Base-by-base conservation (phyloP, 2,329 filamentous ascomycete species). In the Monilinia fructigena region DNA sequence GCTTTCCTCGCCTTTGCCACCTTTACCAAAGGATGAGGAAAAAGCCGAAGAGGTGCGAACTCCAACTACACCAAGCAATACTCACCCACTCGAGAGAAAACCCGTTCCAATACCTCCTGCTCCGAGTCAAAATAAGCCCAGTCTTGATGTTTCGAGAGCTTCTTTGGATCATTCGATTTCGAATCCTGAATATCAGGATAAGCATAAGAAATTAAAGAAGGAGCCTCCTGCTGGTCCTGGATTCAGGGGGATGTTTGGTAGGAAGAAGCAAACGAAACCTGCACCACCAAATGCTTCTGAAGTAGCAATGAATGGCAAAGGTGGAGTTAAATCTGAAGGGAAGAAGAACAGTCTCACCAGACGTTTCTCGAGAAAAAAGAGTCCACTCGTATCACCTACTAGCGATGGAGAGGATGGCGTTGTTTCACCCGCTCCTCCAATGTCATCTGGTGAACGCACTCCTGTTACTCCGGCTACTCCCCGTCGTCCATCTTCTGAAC, bases 161-260 rank as follows among this genome's bases (percentile, higher is more conserved):
- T 74, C 74, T 18, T 65, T 67, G 16, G 73, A 74, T 26, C 63
- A 70, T 31, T 31, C 28, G 12, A 28, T 7, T 7, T 75, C 70
- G 28, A 84, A 80, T 70, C 80, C 80, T 1, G 81, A 85, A 20
- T 77, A 75, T 70, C 81, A 81, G 75, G 54, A 65, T 23, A 82
- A 78, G 68, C 74, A 75, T 18, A 83, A 83, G 76, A 86, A 85
- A 75, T 79, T 86, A 68, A 87, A 86, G 74, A 81, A 80, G 62
- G 70, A 74, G 55, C 63, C 48, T 16, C 14, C 69, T 28, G 65
- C 68, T 14, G 65, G 60, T 52, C 80, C 80, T 42, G 85, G 86
- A 20, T 82, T 91, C 71, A 84, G 84, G 69, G 89, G 89, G 77
- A 80, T 91, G 53, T 90, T 91, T 73, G 82, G 82, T 56, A 84